These are phyloP conservation scores for Termitomyces sp. DNA, from an alignment of 768 basidiomycete species.

Conservation along the genomic window DNA sequence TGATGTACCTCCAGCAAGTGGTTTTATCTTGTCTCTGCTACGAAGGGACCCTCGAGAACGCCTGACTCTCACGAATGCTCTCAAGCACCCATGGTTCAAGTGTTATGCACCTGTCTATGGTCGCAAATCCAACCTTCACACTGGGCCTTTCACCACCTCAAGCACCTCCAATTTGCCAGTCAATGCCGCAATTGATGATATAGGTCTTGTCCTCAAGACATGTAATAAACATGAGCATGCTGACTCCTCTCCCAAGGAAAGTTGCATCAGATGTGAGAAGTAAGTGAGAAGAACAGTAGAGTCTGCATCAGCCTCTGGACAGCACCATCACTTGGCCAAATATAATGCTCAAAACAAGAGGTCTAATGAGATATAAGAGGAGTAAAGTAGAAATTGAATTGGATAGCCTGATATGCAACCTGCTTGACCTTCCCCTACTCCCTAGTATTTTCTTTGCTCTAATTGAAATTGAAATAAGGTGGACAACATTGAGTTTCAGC, in stretches of 20 bases:
- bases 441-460: too few relatives aligned
- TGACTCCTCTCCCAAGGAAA: neutral
- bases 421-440: too few relatives aligned
- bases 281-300: too few relatives aligned
- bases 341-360: too few relatives aligned
- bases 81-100: constrained; percentile 74
- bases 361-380: too few relatives aligned
- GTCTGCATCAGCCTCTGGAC: too few relatives aligned
- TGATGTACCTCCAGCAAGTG: constrained; percentile 34
- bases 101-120: constrained; percentile 26
- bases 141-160: constrained; percentile 14
- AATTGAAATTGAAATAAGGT: too few relatives aligned
- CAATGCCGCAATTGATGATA: neutral
- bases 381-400: too few relatives aligned
- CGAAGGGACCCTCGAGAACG: constrained; percentile 57
- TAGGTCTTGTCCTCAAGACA: neutral
- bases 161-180: neutral
- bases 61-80: constrained; percentile 68
- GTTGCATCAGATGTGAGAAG: too few relatives aligned
- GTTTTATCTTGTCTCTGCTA: constrained; percentile 69
- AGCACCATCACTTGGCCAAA: too few relatives aligned
- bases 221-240: neutral
- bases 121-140: constrained; percentile 17
- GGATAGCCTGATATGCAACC: too few relatives aligned
- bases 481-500: too few relatives aligned